Conservation (phyloP, 139 green algal species). For the Closterium sp. region DNA sequence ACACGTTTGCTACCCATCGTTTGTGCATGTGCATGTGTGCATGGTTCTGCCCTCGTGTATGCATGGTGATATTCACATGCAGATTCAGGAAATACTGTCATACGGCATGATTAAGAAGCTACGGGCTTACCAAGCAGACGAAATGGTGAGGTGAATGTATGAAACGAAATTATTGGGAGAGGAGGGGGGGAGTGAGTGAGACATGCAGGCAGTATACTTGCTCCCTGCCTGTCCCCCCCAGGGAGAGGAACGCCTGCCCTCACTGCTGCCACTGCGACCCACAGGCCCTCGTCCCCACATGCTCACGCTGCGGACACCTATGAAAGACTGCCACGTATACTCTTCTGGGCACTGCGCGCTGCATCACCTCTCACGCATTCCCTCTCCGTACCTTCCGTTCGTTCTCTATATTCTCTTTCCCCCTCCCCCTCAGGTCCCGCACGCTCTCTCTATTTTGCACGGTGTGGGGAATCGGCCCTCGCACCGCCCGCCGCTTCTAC, state of each 20-base stretch:
- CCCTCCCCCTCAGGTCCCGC: no score
- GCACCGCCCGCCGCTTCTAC: slow-evolving; percentile 11
- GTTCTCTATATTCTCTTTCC: no score
- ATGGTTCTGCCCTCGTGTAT: neutral
- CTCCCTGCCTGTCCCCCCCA: no score
- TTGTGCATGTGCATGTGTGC: no score
- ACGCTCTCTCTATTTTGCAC: neutral
- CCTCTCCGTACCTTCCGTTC: neutral
- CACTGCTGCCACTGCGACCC: no score
- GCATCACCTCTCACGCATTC: neutral
- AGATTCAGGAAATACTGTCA: neutral
- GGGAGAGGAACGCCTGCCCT: no score
- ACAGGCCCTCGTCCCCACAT: no score
- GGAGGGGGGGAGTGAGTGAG: neutral
- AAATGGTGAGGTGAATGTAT: neutral
- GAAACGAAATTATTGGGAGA: neutral
- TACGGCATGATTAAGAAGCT: neutral
- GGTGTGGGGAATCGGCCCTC: slow-evolving; percentile 21
- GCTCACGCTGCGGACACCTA: no score
- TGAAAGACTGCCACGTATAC: no score
- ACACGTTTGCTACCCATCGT: no score
- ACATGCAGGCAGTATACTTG: neutral
- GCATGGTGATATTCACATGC: neutral
- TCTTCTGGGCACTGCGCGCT: no score
- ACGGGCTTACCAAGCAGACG: neutral